Evolutionary conservation across 225 moss, liverwort and hornwort genomes (phyloP).

Genomic region (Straminergon stramineum): DNA sequence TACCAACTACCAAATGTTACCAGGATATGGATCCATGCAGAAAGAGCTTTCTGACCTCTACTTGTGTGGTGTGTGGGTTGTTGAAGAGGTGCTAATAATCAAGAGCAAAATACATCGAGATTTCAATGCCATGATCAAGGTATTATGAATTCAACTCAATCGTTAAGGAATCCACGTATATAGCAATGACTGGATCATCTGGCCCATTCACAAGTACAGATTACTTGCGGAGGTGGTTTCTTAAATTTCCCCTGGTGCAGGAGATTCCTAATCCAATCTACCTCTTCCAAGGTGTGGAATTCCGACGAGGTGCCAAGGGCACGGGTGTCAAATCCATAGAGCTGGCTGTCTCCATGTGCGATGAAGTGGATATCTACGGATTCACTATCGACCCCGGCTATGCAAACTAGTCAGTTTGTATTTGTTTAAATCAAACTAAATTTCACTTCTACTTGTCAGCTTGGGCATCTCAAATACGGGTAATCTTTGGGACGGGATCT

Average conservation of each 20-base stretch:
- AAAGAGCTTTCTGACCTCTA: background rate
- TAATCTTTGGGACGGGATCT: background rate
- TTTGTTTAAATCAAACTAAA: background rate
- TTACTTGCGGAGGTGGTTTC: background rate
- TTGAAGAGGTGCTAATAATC: conserved; percentile 42
- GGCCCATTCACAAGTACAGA: background rate
- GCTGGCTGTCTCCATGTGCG: conserved; percentile 52
- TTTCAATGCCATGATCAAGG: conserved; percentile 54
- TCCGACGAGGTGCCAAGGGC: conserved; percentile 52
- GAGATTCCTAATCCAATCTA: conserved; percentile 47
- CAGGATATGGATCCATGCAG: background rate
- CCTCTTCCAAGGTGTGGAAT: conserved; percentile 50
- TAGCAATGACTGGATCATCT: background rate
- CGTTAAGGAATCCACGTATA: background rate
- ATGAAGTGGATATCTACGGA: conserved; percentile 45
- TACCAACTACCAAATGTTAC: background rate
- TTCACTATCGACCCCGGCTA: conserved; percentile 52
- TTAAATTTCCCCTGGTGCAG: background rate
- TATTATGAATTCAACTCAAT: background rate
- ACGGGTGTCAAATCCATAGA: conserved; percentile 48
- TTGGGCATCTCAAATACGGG: no score
- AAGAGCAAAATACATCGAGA: conserved; percentile 54
- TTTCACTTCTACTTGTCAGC: background rate
- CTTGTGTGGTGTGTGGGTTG: background rate
- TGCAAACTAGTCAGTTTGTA: conserved; percentile 10